A percentile compares a stretch with the other conserved stretches of the same genome.
Conservation (phyloP, 1,139 yeast species). For the Starmera stellimalicola region DNA sequence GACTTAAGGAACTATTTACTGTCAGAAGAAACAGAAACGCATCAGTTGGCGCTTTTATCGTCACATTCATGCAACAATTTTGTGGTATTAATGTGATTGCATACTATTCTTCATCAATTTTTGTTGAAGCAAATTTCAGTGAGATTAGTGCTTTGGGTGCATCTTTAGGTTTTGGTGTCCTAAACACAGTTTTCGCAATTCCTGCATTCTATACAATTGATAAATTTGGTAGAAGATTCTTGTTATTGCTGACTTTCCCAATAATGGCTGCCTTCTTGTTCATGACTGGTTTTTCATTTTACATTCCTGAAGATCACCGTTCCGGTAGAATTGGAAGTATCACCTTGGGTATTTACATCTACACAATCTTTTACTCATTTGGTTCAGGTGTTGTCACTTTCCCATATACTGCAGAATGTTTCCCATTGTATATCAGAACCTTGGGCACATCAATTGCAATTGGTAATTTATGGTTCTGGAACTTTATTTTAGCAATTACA, state of each 20-base stretch:
- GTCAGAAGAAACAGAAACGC: conserved; percentile 80
- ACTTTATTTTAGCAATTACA: conserved; percentile 69
- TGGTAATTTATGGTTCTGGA: conserved; percentile 81
- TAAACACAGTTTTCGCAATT: conserved; percentile 71
- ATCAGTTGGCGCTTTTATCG: conserved; percentile 69
- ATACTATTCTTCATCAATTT: conserved; percentile 67
- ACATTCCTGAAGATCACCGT: conserved; percentile 39
- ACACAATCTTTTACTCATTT: conserved; percentile 65
- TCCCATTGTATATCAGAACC: conserved; percentile 78
- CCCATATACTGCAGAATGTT: conserved; percentile 82
- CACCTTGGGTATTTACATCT: conserved; percentile 64
- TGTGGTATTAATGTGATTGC: conserved; percentile 90
- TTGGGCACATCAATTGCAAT: conserved; percentile 82
- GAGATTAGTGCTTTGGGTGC: conserved; percentile 60
- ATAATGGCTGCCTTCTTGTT: conserved; percentile 58
- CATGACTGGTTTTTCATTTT: conserved; percentile 70
- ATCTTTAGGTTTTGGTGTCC: conserved; percentile 79
- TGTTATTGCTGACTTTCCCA: conserved; percentile 69
- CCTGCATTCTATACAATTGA: conserved; percentile 84
- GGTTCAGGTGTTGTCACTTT: conserved; percentile 92
- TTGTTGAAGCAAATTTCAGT: conserved; percentile 56
- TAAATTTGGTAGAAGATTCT: conserved; percentile 63
- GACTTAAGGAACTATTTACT: conserved; percentile 47
- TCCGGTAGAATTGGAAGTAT: conserved; percentile 56
- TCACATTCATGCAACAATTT: conserved; percentile 87